Evolutionary conservation across 1,284 basidiomycete species (phyloP), one percentile per base, ranked within the genome.

Genomic region (Athelia sp.): DNA sequence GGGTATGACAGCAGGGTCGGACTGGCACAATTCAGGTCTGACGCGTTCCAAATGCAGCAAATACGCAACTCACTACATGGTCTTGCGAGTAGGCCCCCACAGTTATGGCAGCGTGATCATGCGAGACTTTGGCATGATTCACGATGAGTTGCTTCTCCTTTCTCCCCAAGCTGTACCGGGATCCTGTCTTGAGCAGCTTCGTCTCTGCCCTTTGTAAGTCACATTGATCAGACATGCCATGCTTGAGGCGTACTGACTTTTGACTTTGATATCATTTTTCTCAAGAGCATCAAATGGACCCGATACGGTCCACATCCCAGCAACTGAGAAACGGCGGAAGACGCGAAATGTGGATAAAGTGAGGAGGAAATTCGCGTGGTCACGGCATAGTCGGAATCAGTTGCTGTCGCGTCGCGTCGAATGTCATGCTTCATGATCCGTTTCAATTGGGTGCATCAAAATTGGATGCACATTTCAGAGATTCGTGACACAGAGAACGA

Each of bases 171-270:
- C 57, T 42, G 51, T 84, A 80, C 15, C 66, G 68, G 40, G 62
- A 71, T 15, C 75, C 75, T 0, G 81, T 70, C 60, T 83, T 85
- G 45, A 88, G 67, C 4, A 86, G 61, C 58, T 86, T 87, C 13
- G 66, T 63, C 62, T 79, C 84, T 88, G 54, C 15, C 19, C 36
- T 40, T n/a, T n/a, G 19, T 40, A 17, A 40, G 19, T n/a, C n/a
- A 21, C 19, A 13, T 29, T 29, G 6, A 29, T 4, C 13, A 29
- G 6, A 29, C 6, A 29, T 13, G 26, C 13, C 26, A 6, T 29
- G 26, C 13, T n/a, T n/a, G n/a, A n/a, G n/a, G 26, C 26, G 26
- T 6, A 29, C 26, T 29, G 26, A 40, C 36, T 40, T 40, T 40
- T 40, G 36, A 40, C 9, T 8, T n/a, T 21, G 19, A 6, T 40